These are phyloP conservation scores for Penicillium simplicissimum DNA, from an alignment of 495 filamentous ascomycete genomes.

Conservation along the genomic window DNA sequence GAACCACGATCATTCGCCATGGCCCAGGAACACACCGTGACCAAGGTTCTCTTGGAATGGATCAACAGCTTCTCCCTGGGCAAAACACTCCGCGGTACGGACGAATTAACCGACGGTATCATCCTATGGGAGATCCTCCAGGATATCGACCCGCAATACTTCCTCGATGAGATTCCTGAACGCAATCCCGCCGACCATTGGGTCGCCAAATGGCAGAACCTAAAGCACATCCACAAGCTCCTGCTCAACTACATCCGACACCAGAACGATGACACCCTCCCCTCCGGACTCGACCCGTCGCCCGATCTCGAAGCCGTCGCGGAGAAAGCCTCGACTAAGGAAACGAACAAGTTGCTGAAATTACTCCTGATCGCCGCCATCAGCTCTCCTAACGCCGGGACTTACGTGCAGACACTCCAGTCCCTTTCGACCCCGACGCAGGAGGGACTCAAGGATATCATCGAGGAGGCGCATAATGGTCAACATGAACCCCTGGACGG, in stretches of 20 bases:
- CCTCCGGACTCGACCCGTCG: constrained; percentile 48
- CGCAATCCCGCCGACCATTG: constrained; percentile 52
- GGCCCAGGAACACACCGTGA: constrained; percentile 47
- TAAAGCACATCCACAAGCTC: constrained; percentile 69
- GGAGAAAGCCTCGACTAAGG: constrained; percentile 41
- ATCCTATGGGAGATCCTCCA: constrained; percentile 69
- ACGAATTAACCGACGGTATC: constrained; percentile 73
- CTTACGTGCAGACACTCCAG: constrained; percentile 56
- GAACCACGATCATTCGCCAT: constrained; percentile 29
- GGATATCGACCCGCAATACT: constrained; percentile 68
- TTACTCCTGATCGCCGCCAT: constrained; percentile 64
- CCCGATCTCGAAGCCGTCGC: constrained; percentile 64
- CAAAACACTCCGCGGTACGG: constrained; percentile 47
- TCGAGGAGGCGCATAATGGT: constrained; percentile 49
- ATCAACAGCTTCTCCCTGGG: constrained; percentile 55
- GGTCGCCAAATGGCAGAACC: constrained; percentile 56
- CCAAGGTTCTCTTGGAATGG: constrained; percentile 59
- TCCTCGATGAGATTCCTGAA: constrained; percentile 61
- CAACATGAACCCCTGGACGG: constrained; percentile 38
- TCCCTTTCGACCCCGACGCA: constrained; percentile 47
- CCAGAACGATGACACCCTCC: constrained; percentile 50
- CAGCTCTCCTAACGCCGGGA: constrained; percentile 52
- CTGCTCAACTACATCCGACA: constrained; percentile 66
- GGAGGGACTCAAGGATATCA: constrained; percentile 49
- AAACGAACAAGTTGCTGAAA: constrained; percentile 59